phyloP scores from a whole-genome alignment of 208 protist species.

The Blastocrithidia nonstop region DNA sequence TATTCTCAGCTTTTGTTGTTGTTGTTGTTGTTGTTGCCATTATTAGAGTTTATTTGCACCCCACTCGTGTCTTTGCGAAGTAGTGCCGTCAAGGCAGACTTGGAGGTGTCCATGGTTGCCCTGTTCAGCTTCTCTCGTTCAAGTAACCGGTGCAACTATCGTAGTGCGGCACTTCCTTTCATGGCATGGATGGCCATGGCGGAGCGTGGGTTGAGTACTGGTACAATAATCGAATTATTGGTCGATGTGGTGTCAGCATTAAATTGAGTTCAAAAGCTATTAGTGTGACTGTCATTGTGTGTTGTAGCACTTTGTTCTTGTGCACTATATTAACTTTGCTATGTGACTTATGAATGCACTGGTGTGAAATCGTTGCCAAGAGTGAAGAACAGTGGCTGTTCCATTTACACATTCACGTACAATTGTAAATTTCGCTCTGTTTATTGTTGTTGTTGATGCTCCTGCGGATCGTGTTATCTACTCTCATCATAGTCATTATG shows the following conservation, averaged over 20 bases:
- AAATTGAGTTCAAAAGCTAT: too few species aligned
- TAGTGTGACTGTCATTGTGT: too few species aligned
- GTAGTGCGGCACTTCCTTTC: conserved; percentile 38
- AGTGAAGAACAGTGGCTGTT: conserved; percentile 45
- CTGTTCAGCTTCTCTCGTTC: conserved; percentile 40
- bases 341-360: not conserved
- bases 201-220: conserved; percentile 33
- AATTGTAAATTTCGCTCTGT: not conserved
- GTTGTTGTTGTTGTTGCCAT: too few species aligned
- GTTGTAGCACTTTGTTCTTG: not conserved
- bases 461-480: too few species aligned
- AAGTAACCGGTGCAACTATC: conserved; percentile 25
- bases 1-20: too few species aligned
- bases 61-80: conserved; percentile 29
- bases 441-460: not conserved
- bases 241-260: too few species aligned
- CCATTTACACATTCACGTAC: conserved; percentile 9
- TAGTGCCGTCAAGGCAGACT: conserved; percentile 41
- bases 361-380: conserved; percentile 49
- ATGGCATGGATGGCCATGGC: conserved; percentile 25
- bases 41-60: too few species aligned
- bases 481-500: too few species aligned
- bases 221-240: conserved; percentile 58
- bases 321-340: conserved; percentile 5
- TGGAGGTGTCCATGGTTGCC: conserved; percentile 48